Evolutionary conservation across 2,329 filamentous ascomycete species (phyloP).

Genomic region (Talaromyces funiculosus): DNA sequence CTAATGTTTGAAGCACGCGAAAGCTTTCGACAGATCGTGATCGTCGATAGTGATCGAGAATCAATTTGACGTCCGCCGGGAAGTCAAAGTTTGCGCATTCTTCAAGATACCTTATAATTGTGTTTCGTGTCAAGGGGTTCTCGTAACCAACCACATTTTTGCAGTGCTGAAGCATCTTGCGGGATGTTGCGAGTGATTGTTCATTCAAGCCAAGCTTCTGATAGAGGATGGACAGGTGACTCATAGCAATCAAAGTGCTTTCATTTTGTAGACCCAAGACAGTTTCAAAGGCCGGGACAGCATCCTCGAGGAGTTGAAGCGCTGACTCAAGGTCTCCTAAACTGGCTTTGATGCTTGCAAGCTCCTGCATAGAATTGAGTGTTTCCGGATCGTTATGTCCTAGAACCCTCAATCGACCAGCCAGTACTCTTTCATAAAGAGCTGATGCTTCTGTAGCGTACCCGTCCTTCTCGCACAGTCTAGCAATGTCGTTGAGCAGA

Average conservation of each 20-base stretch:
- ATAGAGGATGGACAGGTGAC: conserved; percentile 25
- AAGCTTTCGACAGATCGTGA: conserved; percentile 22
- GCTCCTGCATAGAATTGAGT: conserved; percentile 26
- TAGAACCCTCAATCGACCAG: conserved; percentile 25
- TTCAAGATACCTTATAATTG: conserved; percentile 23
- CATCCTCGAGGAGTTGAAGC: conserved; percentile 24
- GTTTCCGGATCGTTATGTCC: conserved; percentile 29
- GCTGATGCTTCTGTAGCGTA: conserved; percentile 28
- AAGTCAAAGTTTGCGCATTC: conserved; percentile 27
- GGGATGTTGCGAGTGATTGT: conserved; percentile 22
- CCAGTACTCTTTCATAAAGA: conserved; percentile 27
- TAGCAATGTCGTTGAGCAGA: conserved; percentile 25
- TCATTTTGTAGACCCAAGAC: conserved; percentile 27
- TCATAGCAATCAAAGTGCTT: conserved; percentile 26
- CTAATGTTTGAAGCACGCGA: conserved; percentile 24
- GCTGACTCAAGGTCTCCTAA: conserved; percentile 26
- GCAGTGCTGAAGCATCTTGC: conserved; percentile 23
- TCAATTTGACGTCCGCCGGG: conserved; percentile 22
- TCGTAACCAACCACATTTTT: conserved; percentile 23
- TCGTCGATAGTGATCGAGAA: conserved; percentile 24
- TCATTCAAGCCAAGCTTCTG: conserved; percentile 26
- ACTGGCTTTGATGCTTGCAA: conserved; percentile 24
- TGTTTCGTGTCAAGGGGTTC: conserved; percentile 22
- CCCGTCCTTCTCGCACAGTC: conserved; percentile 25
- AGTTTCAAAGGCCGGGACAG: conserved; percentile 25